Evolutionary conservation across 805 yeast genomes (phyloP).

Genomic region (Candida succiphila): DNA sequence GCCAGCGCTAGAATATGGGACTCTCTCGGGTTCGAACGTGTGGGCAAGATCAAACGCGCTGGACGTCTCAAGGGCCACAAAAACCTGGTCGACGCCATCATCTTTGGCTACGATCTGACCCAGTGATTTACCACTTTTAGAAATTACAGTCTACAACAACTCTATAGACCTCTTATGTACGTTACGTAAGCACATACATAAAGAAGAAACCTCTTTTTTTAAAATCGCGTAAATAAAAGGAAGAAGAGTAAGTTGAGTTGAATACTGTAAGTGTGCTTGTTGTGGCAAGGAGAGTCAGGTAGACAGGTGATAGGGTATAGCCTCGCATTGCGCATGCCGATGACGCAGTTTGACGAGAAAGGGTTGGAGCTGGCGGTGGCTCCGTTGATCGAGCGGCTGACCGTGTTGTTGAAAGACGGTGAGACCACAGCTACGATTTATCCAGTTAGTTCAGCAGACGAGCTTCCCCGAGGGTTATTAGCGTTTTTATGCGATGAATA

Average conservation of each 20-base stretch:
- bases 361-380: too few species aligned
- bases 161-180: too few species aligned
- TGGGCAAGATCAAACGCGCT: slow-evolving; percentile 68
- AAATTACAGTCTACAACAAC: too few species aligned
- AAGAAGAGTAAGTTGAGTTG: too few species aligned
- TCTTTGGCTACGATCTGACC: slow-evolving; percentile 52
- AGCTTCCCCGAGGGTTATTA: slow-evolving; percentile 68
- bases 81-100: slow-evolving; percentile 63
- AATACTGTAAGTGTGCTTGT: too few species aligned
- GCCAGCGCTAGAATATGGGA: slow-evolving; percentile 84
- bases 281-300: too few species aligned
- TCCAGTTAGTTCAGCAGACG: slow-evolving; percentile 60
- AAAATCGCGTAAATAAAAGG: too few species aligned
- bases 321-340: too few species aligned
- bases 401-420: slow-evolving; percentile 75
- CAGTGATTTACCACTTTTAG: neutral
- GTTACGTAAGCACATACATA: too few species aligned
- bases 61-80: slow-evolving; percentile 59
- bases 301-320: too few species aligned
- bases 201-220: too few species aligned
- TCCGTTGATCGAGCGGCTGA: slow-evolving; percentile 15
- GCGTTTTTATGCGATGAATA: slow-evolving; percentile 85
- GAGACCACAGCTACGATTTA: slow-evolving; percentile 90
- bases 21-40: slow-evolving; percentile 63
- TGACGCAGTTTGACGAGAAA: too few species aligned